phyloP scores from a whole-genome alignment of 371 early-diverging fungal genomes.

The Blakeslea trispora region DNA sequence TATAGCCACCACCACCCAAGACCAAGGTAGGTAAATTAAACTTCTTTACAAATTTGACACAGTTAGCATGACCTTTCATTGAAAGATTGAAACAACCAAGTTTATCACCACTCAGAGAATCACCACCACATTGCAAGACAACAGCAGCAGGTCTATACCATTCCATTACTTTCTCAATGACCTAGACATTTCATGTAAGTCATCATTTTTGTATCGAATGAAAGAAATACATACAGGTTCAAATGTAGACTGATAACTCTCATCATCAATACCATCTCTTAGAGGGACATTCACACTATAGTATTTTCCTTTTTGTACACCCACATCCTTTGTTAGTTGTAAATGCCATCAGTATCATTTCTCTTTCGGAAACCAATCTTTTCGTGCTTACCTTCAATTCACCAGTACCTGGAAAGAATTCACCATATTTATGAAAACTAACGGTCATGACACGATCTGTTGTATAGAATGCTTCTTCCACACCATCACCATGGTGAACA shows the following conservation, averaged over 20 bases:
- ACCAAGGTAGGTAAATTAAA: slow-evolving; percentile 89
- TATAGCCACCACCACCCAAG: slow-evolving; percentile 99
- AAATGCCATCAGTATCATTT: too few relatives aligned
- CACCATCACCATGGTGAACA: slow-evolving; percentile 98
- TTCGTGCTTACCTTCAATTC: slow-evolving; percentile 67
- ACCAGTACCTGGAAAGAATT: slow-evolving; percentile 96
- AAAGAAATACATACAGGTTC: slow-evolving; percentile 64
- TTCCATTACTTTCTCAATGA: slow-evolving; percentile 94
- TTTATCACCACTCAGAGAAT: slow-evolving; percentile 98
- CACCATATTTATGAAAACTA: slow-evolving; percentile 96
- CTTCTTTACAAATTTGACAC: slow-evolving; percentile 86
- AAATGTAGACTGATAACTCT: slow-evolving; percentile 88
- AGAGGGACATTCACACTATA: slow-evolving; percentile 88
- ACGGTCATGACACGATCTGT: slow-evolving; percentile 97
- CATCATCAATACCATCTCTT: slow-evolving; percentile 94
- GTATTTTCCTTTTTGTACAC: slow-evolving; percentile 60
- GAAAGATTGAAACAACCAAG: slow-evolving; percentile 99
- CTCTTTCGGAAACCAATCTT: slow-evolving; percentile 63
- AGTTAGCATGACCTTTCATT: slow-evolving; percentile 84
- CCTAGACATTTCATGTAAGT: too few relatives aligned
- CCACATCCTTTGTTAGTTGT: too few relatives aligned
- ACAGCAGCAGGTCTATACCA: slow-evolving; percentile 95
- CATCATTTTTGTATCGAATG: too few relatives aligned
- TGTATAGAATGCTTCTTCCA: slow-evolving; percentile 96
- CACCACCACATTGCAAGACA: slow-evolving; percentile 99